Evolutionary conservation across 495 filamentous ascomycete species (phyloP).

Genomic region (Penicillium nucicola): DNA sequence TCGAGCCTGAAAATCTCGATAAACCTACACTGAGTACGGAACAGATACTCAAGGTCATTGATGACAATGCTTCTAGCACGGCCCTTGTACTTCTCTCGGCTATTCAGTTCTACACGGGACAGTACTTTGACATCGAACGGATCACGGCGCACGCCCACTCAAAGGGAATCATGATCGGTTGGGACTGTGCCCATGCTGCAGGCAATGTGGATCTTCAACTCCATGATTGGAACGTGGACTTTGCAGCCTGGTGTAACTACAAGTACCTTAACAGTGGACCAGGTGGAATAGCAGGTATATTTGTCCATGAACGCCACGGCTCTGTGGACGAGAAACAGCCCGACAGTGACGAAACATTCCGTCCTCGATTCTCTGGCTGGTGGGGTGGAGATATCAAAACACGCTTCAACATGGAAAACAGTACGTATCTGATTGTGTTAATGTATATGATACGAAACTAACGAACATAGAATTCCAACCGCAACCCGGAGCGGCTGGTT

Average conservation of each 20-base stretch:
- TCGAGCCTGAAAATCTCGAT: slow-evolving; percentile 58
- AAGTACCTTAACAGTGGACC: slow-evolving; percentile 95
- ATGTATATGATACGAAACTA: background rate
- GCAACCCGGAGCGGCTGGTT: slow-evolving; percentile 59
- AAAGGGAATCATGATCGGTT: slow-evolving; percentile 76
- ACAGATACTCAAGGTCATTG: slow-evolving; percentile 73
- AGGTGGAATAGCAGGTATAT: slow-evolving; percentile 80
- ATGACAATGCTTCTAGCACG: slow-evolving; percentile 69
- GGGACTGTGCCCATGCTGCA: slow-evolving; percentile 93
- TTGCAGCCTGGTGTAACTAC: slow-evolving; percentile 95
- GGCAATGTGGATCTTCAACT: slow-evolving; percentile 84
- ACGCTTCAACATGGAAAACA: slow-evolving; percentile 75
- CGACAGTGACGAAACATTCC: slow-evolving; percentile 37
- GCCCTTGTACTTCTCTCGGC: slow-evolving; percentile 84
- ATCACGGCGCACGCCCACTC: slow-evolving; percentile 81
- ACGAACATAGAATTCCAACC: slow-evolving; percentile 60
- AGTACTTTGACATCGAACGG: slow-evolving; percentile 78
- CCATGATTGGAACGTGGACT: slow-evolving; percentile 94
- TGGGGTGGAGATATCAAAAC: slow-evolving; percentile 79
- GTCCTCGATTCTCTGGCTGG: slow-evolving; percentile 75
- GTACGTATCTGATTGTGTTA: slow-evolving; percentile 25
- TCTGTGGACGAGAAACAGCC: slow-evolving; percentile 40
- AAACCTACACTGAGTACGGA: slow-evolving; percentile 60
- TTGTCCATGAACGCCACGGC: slow-evolving; percentile 78
- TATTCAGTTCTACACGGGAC: slow-evolving; percentile 93